Evolutionary conservation across 805 yeast genomes (phyloP).

Genomic region (Sugiyamaella chiloensis): DNA sequence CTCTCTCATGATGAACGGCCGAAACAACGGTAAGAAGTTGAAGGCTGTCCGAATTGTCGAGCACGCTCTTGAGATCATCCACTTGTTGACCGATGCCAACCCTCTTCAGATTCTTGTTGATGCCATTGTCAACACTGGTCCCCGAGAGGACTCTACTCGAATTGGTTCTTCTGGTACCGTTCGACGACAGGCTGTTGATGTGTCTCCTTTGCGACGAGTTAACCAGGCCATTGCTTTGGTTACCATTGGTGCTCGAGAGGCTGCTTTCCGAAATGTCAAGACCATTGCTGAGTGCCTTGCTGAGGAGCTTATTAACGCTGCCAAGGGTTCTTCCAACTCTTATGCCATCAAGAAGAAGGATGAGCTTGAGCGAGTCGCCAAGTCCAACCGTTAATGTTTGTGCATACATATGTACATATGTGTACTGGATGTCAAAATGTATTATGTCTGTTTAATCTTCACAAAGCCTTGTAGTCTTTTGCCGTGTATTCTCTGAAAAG

Average conservation of each 20-base stretch:
- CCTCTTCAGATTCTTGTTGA: constrained; percentile 99
- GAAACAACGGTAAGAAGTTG: constrained; percentile 99
- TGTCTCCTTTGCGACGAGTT: constrained; percentile 99
- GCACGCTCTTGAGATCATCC: constrained; percentile 97
- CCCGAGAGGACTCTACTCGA: constrained; percentile 99
- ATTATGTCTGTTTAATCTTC: too few relatives aligned
- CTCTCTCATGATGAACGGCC: constrained; percentile 99
- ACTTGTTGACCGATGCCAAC: constrained; percentile 97
- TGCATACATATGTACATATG: constrained; percentile 10
- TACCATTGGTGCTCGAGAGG: constrained; percentile 99
- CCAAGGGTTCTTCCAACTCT: constrained; percentile 99
- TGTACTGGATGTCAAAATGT: neutral
- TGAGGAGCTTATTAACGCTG: constrained; percentile 99
- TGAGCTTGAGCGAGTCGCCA: constrained; percentile 99
- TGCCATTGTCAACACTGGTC: constrained; percentile 99
- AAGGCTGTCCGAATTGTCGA: constrained; percentile 99
- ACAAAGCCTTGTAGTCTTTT: too few relatives aligned
- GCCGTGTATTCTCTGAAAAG: too few relatives aligned
- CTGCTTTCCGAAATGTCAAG: constrained; percentile 99
- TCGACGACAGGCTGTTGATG: constrained; percentile 99
- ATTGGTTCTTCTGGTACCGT: constrained; percentile 99
- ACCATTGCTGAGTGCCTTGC: constrained; percentile 99
- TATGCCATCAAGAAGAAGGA: constrained; percentile 99
- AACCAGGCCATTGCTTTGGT: constrained; percentile 98
- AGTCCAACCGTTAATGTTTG: constrained; percentile 91